Base-by-base conservation (phyloP, 163 green algal genomes). In the Chlorella variabilis region DNA sequence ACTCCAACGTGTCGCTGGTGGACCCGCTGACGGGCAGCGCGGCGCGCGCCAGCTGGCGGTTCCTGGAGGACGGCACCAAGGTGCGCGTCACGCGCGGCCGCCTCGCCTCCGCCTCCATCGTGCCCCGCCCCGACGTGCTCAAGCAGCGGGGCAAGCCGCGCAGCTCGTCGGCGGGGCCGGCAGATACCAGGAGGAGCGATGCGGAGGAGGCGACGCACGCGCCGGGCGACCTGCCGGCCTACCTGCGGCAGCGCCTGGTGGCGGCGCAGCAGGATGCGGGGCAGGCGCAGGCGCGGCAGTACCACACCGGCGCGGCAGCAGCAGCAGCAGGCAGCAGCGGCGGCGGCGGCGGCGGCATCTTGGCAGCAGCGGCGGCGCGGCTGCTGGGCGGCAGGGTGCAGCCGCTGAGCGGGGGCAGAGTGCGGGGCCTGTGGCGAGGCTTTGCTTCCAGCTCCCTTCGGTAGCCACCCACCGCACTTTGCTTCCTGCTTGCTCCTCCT, bases 1-100 rank as follows among this genome's bases (percentile, higher is more conserved):
- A 96, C 81, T 93, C 85, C 51, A 96, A 95, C 73, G 90, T 97
- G 6, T 42, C 75, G 34, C 73, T 96, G 29, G 34, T 96, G 5
- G 93, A 97, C 78, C 92, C 91, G 0, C 77, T 90, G 23, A 95
- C 84, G 1, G 87, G 89, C 31, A 54, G 62, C 36, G 87, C 93
- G 5, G 87, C 92, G 25, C 84, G 89, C 7, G 77, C 79, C 1
- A 66, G 25, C 38, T 93, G 78, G 78, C 71, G 86, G 23, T 94
- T 86, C 71, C 59, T 91, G 8, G 85, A 92, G 38, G 86, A 92
- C 67, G 90, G 70, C 38, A 62, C 54, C 59, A 77, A 62, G 48
- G 49, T 89, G 49, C 81, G 88, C 2, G 63, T 91, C 5, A 84
- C 86, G 2, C n/a, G 76, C 8, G 89, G 89, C 33, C 80, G 75